Conservation (phyloP, 768 basidiomycete genomes). For the Suillus placidus region DNA sequence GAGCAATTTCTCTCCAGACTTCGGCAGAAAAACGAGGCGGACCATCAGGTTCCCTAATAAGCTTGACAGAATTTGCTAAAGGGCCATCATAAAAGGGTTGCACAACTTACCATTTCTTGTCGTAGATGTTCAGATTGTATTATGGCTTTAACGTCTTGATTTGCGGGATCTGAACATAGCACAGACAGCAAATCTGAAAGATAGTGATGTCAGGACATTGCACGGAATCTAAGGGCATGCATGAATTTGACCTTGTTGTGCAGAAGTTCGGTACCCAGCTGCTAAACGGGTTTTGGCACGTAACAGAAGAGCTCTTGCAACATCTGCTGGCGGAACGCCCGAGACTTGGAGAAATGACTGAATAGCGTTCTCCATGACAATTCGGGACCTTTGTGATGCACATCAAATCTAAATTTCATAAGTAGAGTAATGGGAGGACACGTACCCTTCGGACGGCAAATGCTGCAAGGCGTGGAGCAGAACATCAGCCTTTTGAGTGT, state of each 20-base stretch:
- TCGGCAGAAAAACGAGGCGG: slow-evolving; percentile 58
- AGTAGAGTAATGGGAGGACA: slow-evolving; percentile 8
- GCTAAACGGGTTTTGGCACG: slow-evolving; percentile 69
- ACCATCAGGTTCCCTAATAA: slow-evolving; percentile 40
- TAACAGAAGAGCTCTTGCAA: slow-evolving; percentile 63
- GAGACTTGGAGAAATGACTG: slow-evolving; percentile 68
- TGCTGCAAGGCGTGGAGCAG: slow-evolving; percentile 82
- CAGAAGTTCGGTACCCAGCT: slow-evolving; percentile 59
- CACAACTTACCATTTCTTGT: slow-evolving; percentile 55
- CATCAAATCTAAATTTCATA: slow-evolving; percentile 4
- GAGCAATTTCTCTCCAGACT: slow-evolving; percentile 72
- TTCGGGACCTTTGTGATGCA: slow-evolving; percentile 46
- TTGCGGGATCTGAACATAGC: slow-evolving; percentile 63
- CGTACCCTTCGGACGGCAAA: slow-evolving; percentile 71
- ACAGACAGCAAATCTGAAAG: slow-evolving; percentile 66
- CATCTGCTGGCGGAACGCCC: slow-evolving; percentile 50
- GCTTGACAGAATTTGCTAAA: slow-evolving; percentile 19
- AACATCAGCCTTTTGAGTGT: slow-evolving; percentile 70
- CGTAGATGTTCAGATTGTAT: slow-evolving; percentile 53
- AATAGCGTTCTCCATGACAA: slow-evolving; percentile 72
- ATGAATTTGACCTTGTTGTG: slow-evolving; percentile 56
- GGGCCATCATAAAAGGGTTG: slow-evolving; percentile 9
- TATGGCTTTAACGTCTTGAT: slow-evolving; percentile 67
- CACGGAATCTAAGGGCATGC: not conserved
- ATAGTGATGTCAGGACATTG: not conserved